Evolutionary conservation across 768 basidiomycete genomes (phyloP).

Genomic region (Lyophyllum decastes): DNA sequence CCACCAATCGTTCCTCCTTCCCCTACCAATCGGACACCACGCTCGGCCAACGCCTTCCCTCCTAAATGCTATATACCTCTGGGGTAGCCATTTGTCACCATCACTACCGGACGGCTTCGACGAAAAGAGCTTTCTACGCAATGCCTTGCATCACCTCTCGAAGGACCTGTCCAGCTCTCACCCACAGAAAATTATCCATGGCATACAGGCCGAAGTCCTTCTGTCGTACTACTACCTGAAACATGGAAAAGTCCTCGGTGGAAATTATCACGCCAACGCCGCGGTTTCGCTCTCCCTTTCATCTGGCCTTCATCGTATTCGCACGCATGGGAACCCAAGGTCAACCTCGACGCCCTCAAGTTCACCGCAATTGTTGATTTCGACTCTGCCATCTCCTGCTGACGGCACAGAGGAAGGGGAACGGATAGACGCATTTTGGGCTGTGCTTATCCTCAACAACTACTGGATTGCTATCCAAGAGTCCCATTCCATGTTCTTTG

Average conservation of each 20-base stretch:
- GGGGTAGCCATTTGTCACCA: conserved; percentile 32
- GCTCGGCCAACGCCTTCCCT: conserved; percentile 36
- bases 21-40: conserved; percentile 28
- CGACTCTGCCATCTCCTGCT: conserved; percentile 26
- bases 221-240: conserved; percentile 54
- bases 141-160: conserved; percentile 38
- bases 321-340: conserved; percentile 7
- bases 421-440: conserved; percentile 36
- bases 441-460: conserved; percentile 40
- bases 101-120: conserved; percentile 14
- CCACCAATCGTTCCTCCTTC: conserved; percentile 30
- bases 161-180: conserved; percentile 40
- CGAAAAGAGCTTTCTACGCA: conserved; percentile 38
- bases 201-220: conserved; percentile 53
- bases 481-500: conserved; percentile 43
- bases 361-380: conserved; percentile 19
- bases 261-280: conserved; percentile 50
- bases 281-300: conserved; percentile 42
- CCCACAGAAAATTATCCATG: conserved; percentile 37
- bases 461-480: conserved; percentile 47
- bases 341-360: background rate
- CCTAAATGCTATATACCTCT: conserved; percentile 39
- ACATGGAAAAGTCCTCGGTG: conserved; percentile 44
- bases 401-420: conserved; percentile 30
- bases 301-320: conserved; percentile 36